Percentiles rank a stretch among this genome's conserved stretches.
These are phyloP conservation scores for Crotalaria pallida DNA, from an alignment of 306 rosid genomes.

Conservation along the genomic window DNA sequence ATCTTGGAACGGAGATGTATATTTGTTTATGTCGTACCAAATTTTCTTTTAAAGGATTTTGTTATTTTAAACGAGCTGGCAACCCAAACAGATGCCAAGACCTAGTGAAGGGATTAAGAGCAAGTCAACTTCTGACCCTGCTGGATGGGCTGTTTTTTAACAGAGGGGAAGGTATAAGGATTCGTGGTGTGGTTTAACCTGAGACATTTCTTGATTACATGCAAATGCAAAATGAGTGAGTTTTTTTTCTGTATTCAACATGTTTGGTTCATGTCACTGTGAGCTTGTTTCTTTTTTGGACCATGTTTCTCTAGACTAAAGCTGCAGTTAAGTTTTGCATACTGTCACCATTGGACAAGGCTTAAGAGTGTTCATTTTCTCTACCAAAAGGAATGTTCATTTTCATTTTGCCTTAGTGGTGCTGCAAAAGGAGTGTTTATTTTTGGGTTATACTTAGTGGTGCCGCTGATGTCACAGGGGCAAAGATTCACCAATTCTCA, in stretches of 20 bases:
- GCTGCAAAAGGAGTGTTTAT: no score
- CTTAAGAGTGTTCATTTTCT: no score
- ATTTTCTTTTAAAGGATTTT: no score
- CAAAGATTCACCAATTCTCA: no score
- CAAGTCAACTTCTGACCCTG: slow-evolving; percentile 70
- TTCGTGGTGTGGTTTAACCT: slow-evolving; percentile 7
- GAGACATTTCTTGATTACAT: background rate
- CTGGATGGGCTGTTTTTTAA: slow-evolving; percentile 99
- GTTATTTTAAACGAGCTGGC: slow-evolving; percentile 43
- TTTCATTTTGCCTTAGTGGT: no score
- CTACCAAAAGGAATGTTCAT: no score
- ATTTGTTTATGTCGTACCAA: no score
- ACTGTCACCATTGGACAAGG: no score
- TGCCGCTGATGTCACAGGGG: no score
- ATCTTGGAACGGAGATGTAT: no score
- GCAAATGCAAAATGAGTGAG: slow-evolving; percentile 26
- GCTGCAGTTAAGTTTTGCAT: no score
- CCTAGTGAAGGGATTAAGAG: slow-evolving; percentile 45
- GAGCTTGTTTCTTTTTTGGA: slow-evolving; percentile 39
- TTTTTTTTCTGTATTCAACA: slow-evolving; percentile 13
- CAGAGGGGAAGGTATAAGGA: slow-evolving; percentile 8
- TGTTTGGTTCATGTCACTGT: slow-evolving; percentile 32
- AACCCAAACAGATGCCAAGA: slow-evolving; percentile 44
- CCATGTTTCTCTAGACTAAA: slow-evolving; percentile 22
- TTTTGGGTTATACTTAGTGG: no score